Base-by-base conservation (phyloP, 139 green algal species). In the Micromonas pusilla region DNA sequence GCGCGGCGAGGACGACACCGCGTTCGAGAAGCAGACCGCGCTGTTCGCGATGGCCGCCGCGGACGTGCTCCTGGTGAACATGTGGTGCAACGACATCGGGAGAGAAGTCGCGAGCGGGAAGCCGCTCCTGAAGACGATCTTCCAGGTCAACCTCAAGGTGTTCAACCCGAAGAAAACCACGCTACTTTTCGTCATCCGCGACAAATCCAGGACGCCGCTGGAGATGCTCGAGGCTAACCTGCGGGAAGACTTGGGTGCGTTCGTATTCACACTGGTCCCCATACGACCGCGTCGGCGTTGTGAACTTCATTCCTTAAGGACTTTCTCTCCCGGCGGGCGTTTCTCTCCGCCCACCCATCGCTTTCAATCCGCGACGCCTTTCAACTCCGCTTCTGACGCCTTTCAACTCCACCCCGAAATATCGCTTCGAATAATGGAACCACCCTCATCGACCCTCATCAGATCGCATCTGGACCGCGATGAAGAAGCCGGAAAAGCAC, bases 161-260 rank as follows among this genome's bases (percentile, higher is more conserved):
- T 98, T 99, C 84, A 85, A 86, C 70, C 84, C 85, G 25, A 85
- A 85, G 52, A 86, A 84, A 45, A 93, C 90, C 0, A 89, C 94
- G 53, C 86, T 99, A 77, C 87, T 99, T 74, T 99, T 99, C 86
- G 94, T 98, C n/a, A 93, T 99, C 67, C 87, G 95, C 21, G 95
- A 99, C 85, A 87, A 90, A 65, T 94, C 89, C 5, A 92, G 89
- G 63, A 97, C 94, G 2, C 94, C 94, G 3, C 82, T 97, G 60
- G 52, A 84, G 3, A 90, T 86, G 79, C 57, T 79, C 33, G 66
- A 32, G 72, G 26, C 38, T 30, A 3, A 21, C 3, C 52, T 78
- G 72, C 30, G 34, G 19, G 21, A 31, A 36, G 68, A 75, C 33
- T 31, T 75, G 21, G 37, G n/a, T n/a, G n/a, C n/a, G n/a, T n/a